Evolutionary conservation across 305 asterid species (phyloP).

Genomic region (Fraxinus floribunda): DNA sequence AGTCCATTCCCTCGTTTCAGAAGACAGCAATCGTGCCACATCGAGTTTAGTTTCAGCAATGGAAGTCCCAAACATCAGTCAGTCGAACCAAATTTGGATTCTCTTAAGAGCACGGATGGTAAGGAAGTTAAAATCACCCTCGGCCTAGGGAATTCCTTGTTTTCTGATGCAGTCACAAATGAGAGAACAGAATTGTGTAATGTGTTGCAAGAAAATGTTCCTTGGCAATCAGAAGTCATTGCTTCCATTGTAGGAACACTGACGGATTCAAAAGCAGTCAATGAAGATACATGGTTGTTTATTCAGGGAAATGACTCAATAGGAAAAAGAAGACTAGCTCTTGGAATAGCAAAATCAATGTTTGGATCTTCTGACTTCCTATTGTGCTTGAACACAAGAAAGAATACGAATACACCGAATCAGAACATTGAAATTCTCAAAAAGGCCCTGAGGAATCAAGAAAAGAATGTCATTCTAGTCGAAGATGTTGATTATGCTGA

Average conservation of each 20-base stretch:
- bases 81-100: slow-evolving; percentile 50
- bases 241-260: slow-evolving; percentile 44
- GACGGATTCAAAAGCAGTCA: slow-evolving; percentile 22
- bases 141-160: slow-evolving; percentile 61
- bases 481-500: slow-evolving; percentile 62
- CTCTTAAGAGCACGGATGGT: slow-evolving; percentile 55
- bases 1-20: slow-evolving; percentile 64
- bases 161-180: slow-evolving; percentile 24
- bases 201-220: slow-evolving; percentile 47
- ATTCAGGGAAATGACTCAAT: slow-evolving; percentile 59
- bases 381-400: slow-evolving; percentile 44
- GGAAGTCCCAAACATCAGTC: slow-evolving; percentile 31
- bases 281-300: slow-evolving; percentile 43
- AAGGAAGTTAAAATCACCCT: slow-evolving; percentile 66
- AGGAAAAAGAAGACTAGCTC: slow-evolving; percentile 59
- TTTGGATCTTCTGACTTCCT: slow-evolving; percentile 58
- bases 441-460: slow-evolving; percentile 41
- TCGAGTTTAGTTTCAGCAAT: slow-evolving; percentile 67
- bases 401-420: slow-evolving; percentile 12
- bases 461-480: slow-evolving; percentile 46
- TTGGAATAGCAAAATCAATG: slow-evolving; percentile 45
- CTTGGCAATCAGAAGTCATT: slow-evolving; percentile 63
- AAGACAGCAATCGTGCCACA: slow-evolving; percentile 77
- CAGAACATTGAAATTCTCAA: slow-evolving; percentile 37
- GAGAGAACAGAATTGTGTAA: slow-evolving; percentile 20